Evolutionary conservation across 257 asterid genomes (phyloP), one percentile per base, ranked within the genome.

Genomic region (Salvia hispanica): DNA sequence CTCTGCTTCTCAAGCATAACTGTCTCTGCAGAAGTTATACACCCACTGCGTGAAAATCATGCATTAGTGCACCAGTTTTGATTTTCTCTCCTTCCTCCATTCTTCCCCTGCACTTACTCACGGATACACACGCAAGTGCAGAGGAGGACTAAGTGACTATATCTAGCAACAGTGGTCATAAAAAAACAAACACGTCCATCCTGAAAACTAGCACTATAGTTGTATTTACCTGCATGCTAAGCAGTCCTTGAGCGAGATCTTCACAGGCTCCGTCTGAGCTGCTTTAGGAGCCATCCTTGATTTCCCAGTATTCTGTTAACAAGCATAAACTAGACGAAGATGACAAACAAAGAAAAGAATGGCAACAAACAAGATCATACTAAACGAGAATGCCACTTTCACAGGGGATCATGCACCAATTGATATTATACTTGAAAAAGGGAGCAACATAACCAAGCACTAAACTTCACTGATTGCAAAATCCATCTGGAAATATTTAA

Each of bases 1-100:
- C 98, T 94, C 84, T 94, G 99, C 81, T 84, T 91, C 89, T 94
- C 99, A 70, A 94, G 99, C 96, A 94, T 84, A 66, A 94, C 95
- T 0, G 99, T 89, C 85, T 94, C 99, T 45, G 99, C 99, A 3
- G 99, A 91, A 21, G 99, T 94, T 69, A 94, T 81, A 80, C 99
- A 94, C 36, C 96, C 98, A 82, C 99, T 94, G 90, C 84, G 87
- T 44, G 76, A 72, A 79, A 43, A 77, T 48, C 52, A 42, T 72
- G 37, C 44, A 51, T 76, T 42, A 75, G 80, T 54, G 33, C 10
- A 15, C 11, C 39, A 10, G 43, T 5, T 45, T 57, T 15, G 0
- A 64, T 50, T 54, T 14, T 40, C 1, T 14, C 62, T 21, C 43
- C 53, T 39, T 28, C 47, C 55, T 45, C 3, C 34, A 12, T 31